Evolutionary conservation across 129 eudicot genomes (phyloP), one percentile per base, ranked within the genome.

Genomic region (Scalesia atractyloides): DNA sequence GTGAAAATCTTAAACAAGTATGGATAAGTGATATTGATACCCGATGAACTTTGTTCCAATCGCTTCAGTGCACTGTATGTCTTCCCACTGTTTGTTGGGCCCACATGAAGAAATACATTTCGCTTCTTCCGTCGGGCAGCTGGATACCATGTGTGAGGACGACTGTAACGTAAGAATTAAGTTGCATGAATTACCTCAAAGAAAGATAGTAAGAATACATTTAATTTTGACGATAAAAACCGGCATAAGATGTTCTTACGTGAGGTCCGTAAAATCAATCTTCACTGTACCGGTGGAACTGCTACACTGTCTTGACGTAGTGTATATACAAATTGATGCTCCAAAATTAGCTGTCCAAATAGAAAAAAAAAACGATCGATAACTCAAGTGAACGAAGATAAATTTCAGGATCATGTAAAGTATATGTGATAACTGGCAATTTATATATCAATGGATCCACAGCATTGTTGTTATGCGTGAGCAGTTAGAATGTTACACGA

Each of bases 41-140:
- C 99, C 36, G 97, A 86, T 74, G 96, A 83, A 72, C 96, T 86
- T 34, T 72, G 78, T 82, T 94, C 93, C 82, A 94, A 73, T 49
- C 69, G 86, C 79, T 94, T 90, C 64, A 94, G 62, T 26, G 99
- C 99, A 67, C 88, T 84, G 66, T 88, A 76, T 67, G 99, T 94
- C 86, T 94, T 94, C 43, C 99, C 97, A 75, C 99, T 94, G 75
- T 94, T 94, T 76, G 99, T 94, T 26, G 99, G 99, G 34, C 99
- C 99, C 50, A 94, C 94, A 34, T 94, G 99, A 68, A 94, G 91
- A 62, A 86, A 43, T 69, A 94, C 84, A 76, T 80, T 86, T 66
- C 99, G 82, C 51, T 79, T 88, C 73, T 90, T 94, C 53, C 84
- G 69, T 59, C 97, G 93, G 66, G 99, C 99, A 80, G 65, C 75